Evolutionary conservation across 2,329 filamentous ascomycete species (phyloP), one percentile per base, ranked within the genome.

Genomic region (Diaporthe sp.): DNA sequence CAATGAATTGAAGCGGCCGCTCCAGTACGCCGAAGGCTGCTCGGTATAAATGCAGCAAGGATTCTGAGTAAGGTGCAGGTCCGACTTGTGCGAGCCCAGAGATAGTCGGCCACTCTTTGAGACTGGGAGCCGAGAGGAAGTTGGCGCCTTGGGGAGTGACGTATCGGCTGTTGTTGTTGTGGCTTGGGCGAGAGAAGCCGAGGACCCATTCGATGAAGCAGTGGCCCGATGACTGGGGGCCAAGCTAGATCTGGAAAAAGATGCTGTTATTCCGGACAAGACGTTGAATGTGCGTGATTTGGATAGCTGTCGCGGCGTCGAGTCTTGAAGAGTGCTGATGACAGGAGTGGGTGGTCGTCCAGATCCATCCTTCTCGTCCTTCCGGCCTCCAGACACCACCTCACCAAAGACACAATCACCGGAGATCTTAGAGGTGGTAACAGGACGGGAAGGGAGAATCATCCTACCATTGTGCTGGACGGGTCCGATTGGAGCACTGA

Each of bases 1-100:
- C 0, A 92, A 81, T 2, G 89, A 82, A 68, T 86, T 82, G 79
- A 92, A 92, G 51, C 92, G 89, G 25, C 92, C 92, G 15, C 86
- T 84, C 92, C 92, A 93, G 80, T 92, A 93, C 3, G 84, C 81
- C 2, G 86, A 85, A 8, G 85, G 81, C 77, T 88, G 86, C 2
- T 87, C 84, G 0, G 79, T 82, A 68, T 80, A 79, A 19, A 91
- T 80, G 3, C 81, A 79, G 1, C 77, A 77, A 2, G 78, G 79
- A 13, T 82, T 35, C 30, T 17, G 55, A n/a, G 61, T 53, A 6
- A 71, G 32, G 56, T 61, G 25, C 76, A 39, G 76, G 71, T 53
- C 72, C 13, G 78, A 79, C 53, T 47, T 72, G 19, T 58, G 70
- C 13, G 66, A 72, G 19, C 69, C 66, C 6, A 74, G 51, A 47